Base-by-base conservation (phyloP, 1,139 yeast species). In the Pichia sp. region DNA sequence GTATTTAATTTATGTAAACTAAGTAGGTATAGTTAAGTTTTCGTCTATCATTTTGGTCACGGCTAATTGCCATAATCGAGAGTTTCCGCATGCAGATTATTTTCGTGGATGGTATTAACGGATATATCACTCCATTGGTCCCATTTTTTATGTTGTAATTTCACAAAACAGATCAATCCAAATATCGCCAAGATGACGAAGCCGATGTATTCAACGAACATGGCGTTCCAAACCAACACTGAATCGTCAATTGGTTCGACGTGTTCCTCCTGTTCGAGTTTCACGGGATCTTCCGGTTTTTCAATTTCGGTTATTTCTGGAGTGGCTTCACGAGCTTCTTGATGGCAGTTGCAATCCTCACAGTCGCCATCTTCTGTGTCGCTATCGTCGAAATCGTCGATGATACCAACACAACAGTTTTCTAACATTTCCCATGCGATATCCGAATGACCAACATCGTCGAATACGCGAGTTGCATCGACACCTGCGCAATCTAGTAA, bases 401-500 rank as follows among this genome's bases (percentile, higher is more conserved):
- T 34, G 6, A 53, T 52, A 5, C 69, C 69, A 20, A 59, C 43
- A 30, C 53, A 56, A 42, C 55, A 61, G 4, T 65, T 65, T 22
- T 51, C 48, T 15, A 66, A 45, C 63, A 63, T 61, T 21, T 60
- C 59, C 54, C 58, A 55, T 1, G 69, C 68, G 40, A 58, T 57
- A 22, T 60, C 62, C 1, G 67, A 62, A 45, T 66, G 69, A 5
- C 66, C 61, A 18, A 66, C 69, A 48, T 66, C 69, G 35, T 66
- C 67, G 38, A 65, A 66, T 14, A 64, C 57, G 9, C 47, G 45
- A 0, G 89, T 81, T 7, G 85, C 88, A 64, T 84, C 90, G n/a
- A 75, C 76, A 0, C 91, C 91, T 8, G 81, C 88, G 61, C 84
- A 82, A 52, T 83, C 87, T 52, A 79, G 66, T 39, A 84, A 65